A percentile compares a stretch with the other conserved stretches of the same genome.
Conservation (phyloP, 2,329 filamentous ascomycete genomes). For the Aspergillus thermomutatus region DNA sequence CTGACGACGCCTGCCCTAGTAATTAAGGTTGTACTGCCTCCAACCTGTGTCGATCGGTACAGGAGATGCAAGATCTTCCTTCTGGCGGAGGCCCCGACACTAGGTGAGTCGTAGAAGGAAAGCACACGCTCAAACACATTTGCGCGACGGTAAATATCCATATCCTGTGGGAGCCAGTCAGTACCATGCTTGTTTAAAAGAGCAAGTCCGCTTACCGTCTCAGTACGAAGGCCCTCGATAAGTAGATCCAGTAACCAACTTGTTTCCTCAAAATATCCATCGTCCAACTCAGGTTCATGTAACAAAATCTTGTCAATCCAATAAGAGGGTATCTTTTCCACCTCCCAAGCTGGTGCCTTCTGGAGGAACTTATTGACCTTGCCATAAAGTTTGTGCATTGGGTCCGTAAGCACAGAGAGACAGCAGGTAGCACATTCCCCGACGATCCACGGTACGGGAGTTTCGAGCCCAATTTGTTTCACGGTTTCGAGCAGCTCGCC, state of each 20-base stretch:
- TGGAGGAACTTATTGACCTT: constrained; percentile 85
- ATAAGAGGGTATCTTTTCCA: constrained; percentile 53
- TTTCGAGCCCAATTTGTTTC: constrained; percentile 50
- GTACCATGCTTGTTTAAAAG: background rate
- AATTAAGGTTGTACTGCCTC: constrained; percentile 74
- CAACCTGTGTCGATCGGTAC: constrained; percentile 64
- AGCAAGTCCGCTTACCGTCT: constrained; percentile 44
- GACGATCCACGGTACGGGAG: constrained; percentile 68
- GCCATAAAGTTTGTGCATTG: constrained; percentile 76
- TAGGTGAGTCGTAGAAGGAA: constrained; percentile 64
- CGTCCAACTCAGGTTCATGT: constrained; percentile 69
- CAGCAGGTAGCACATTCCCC: constrained; percentile 71
- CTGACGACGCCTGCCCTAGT: constrained; percentile 71
- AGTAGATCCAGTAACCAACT: constrained; percentile 72
- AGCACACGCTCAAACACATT: constrained; percentile 73
- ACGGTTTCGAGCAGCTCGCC: constrained; percentile 77
- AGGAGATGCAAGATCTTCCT: constrained; percentile 62
- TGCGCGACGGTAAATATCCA: constrained; percentile 51
- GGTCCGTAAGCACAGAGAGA: constrained; percentile 68
- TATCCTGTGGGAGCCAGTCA: constrained; percentile 34
- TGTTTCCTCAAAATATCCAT: constrained; percentile 68
- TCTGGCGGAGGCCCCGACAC: constrained; percentile 57
- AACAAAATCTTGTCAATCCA: constrained; percentile 69
- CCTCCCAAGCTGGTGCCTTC: constrained; percentile 70
- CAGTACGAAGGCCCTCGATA: constrained; percentile 59